Percentiles rank a stretch among this genome's conserved stretches.
These are phyloP conservation scores for Kodamaea plutei DNA, from an alignment of 1,139 yeast species.

Conservation along the genomic window DNA sequence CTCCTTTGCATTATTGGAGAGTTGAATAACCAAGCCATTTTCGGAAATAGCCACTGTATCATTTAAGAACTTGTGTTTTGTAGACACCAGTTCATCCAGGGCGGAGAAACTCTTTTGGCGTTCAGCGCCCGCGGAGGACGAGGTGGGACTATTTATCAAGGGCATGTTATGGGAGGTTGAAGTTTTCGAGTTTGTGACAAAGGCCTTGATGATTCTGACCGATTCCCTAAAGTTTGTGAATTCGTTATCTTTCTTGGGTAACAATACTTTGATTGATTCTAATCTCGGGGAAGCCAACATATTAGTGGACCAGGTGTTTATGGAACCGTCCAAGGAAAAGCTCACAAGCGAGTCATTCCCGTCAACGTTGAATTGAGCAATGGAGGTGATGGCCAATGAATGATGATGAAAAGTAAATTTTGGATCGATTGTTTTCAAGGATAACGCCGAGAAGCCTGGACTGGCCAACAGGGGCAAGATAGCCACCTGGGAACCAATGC, in stretches of 20 bases:
- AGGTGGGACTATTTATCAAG: not conserved
- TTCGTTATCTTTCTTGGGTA: slow-evolving; percentile 10
- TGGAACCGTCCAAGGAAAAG: slow-evolving; percentile 32
- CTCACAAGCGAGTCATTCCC: slow-evolving; percentile 27
- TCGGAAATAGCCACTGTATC: slow-evolving; percentile 43
- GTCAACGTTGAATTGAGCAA: slow-evolving; percentile 19
- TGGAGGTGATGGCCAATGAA: slow-evolving; percentile 13
- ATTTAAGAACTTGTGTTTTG: slow-evolving; percentile 23
- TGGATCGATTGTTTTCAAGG: slow-evolving; percentile 4
- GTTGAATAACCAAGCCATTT: slow-evolving; percentile 44
- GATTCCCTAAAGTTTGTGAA: slow-evolving; percentile 10
- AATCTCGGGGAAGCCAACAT: slow-evolving; percentile 31
- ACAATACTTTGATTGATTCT: slow-evolving; percentile 15
- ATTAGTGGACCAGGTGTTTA: slow-evolving; percentile 41
- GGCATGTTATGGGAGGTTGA: slow-evolving; percentile 1
- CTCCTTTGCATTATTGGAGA: slow-evolving; percentile 24
- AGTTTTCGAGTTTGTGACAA: slow-evolving; percentile 1
- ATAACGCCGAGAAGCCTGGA: slow-evolving; percentile 18
- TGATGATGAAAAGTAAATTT: slow-evolving; percentile 8
- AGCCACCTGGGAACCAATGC: slow-evolving; percentile 14
- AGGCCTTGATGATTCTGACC: slow-evolving; percentile 8
- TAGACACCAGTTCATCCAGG: slow-evolving; percentile 7
- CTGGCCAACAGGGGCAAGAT: slow-evolving; percentile 28
- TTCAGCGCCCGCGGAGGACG: slow-evolving; percentile 1
- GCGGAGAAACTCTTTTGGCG: slow-evolving; percentile 1